Percentiles rank a stretch among this genome's conserved stretches.
Evolutionary conservation across 202 grass and related monocot species (phyloP).

Genomic region (Saccharum hybrid): DNA sequence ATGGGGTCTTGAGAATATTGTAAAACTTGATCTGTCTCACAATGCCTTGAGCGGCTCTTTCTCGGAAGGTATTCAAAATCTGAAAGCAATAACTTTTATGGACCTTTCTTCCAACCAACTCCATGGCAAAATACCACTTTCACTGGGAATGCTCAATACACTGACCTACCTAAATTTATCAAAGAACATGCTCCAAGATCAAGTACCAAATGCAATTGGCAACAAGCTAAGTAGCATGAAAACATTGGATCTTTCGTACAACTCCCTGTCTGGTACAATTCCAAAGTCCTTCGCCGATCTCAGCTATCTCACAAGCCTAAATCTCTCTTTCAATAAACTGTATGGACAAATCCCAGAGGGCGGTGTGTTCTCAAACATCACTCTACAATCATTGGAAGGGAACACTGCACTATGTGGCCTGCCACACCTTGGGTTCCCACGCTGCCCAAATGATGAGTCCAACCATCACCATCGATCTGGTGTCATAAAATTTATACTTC

Average conservation of each 20-base stretch:
- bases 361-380: slow-evolving; percentile 54
- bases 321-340: slow-evolving; percentile 60
- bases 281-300: slow-evolving; percentile 48
- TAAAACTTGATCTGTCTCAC: slow-evolving; percentile 19
- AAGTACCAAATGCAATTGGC: slow-evolving; percentile 41
- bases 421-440: slow-evolving; percentile 37
- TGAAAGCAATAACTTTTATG: slow-evolving; percentile 33
- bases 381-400: slow-evolving; percentile 44
- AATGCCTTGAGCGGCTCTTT: slow-evolving; percentile 49
- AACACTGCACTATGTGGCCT: slow-evolving; percentile 49
- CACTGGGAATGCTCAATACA: slow-evolving; percentile 38
- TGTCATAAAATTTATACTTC: slow-evolving; percentile 48
- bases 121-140: slow-evolving; percentile 47
- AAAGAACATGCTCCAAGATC: slow-evolving; percentile 44
- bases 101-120: slow-evolving; percentile 54
- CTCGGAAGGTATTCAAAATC: slow-evolving; percentile 31
- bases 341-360: slow-evolving; percentile 47
- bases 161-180: slow-evolving; percentile 45
- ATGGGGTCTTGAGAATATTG: slow-evolving; percentile 41
- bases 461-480: slow-evolving; percentile 2
- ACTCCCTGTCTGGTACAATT: slow-evolving; percentile 50
- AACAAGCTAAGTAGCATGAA: slow-evolving; percentile 46
- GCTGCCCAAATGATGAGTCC: slow-evolving; percentile 15
- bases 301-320: slow-evolving; percentile 45
- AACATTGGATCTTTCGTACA: slow-evolving; percentile 51